These are phyloP conservation scores for Bauhinia variegata DNA, from an alignment of 306 rosid species.

Conservation along the genomic window DNA sequence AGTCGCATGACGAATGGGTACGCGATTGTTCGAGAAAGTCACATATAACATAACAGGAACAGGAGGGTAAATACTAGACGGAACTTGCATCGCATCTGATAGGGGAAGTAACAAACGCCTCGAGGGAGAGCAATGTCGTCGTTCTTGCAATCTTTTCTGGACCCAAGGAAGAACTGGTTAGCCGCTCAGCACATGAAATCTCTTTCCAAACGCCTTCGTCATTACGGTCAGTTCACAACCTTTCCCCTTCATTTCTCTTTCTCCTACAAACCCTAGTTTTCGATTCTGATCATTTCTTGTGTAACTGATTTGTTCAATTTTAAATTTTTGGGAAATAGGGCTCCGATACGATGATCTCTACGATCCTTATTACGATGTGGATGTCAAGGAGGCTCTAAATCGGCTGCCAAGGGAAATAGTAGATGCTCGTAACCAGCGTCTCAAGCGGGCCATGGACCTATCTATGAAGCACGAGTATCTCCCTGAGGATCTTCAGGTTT, in stretches of 20 bases:
- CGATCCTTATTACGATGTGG: conserved; percentile 84
- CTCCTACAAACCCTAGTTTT: conserved; percentile 40
- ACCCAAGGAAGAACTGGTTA: conserved; percentile 87
- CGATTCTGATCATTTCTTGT: background rate
- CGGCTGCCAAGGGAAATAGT: conserved; percentile 91
- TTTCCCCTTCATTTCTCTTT: background rate
- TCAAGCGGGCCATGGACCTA: conserved; percentile 94
- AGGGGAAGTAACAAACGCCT: no score
- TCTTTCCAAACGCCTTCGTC: conserved; percentile 72
- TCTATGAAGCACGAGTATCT: conserved; percentile 97
- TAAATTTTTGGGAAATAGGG: conserved; percentile 45
- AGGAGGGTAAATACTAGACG: no score
- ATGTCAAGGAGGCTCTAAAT: conserved; percentile 86
- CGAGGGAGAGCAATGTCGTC: conserved; percentile 57
- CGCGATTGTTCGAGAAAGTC: no score
- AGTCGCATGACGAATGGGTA: no score
- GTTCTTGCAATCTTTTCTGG: conserved; percentile 57
- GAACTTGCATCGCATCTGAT: no score
- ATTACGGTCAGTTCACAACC: conserved; percentile 51
- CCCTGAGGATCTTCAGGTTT: conserved; percentile 82
- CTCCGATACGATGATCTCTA: conserved; percentile 91
- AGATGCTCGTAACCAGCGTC: conserved; percentile 91
- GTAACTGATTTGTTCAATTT: background rate
- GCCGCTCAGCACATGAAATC: conserved; percentile 90
- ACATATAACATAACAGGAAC: no score